Conservation (phyloP, 2,329 filamentous ascomycete genomes). For the Ampelomyces quisqualis region DNA sequence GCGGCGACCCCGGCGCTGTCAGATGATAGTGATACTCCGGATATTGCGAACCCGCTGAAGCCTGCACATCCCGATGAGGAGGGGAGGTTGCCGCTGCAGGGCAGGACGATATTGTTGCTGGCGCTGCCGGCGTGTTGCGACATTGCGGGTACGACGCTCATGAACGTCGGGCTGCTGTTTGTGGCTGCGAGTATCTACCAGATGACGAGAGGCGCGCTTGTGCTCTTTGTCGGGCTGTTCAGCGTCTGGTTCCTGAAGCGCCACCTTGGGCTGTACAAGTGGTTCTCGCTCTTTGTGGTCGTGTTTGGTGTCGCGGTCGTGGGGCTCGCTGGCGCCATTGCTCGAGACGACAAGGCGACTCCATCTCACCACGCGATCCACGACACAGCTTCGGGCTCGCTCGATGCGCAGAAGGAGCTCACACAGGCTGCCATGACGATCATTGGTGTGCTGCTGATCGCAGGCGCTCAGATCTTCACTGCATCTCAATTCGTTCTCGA, state of each 20-base stretch:
- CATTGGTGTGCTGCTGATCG: slow-evolving; percentile 85
- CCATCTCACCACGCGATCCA: slow-evolving; percentile 29
- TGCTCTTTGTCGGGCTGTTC: slow-evolving; percentile 93
- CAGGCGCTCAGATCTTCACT: slow-evolving; percentile 93
- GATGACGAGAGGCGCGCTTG: slow-evolving; percentile 93
- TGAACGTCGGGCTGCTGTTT: slow-evolving; percentile 93
- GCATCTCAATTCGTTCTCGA: slow-evolving; percentile 95
- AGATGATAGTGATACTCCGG: slow-evolving; percentile 48
- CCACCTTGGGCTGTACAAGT: slow-evolving; percentile 83
- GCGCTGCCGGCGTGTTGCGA: slow-evolving; percentile 89
- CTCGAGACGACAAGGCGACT: slow-evolving; percentile 62
- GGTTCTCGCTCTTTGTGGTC: slow-evolving; percentile 83
- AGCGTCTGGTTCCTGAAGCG: slow-evolving; percentile 87
- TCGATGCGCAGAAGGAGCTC: slow-evolving; percentile 37
- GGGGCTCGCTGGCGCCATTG: slow-evolving; percentile 82
- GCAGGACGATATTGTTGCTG: slow-evolving; percentile 71
- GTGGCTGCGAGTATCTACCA: slow-evolving; percentile 97
- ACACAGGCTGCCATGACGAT: slow-evolving; percentile 67
- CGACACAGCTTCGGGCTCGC: slow-evolving; percentile 31
- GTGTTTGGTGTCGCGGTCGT: slow-evolving; percentile 86
- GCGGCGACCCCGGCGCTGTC: slow-evolving; percentile 42
- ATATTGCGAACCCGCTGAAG: slow-evolving; percentile 55
- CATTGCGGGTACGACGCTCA: slow-evolving; percentile 90
- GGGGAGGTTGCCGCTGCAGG: slow-evolving; percentile 62
- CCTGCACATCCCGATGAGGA: slow-evolving; percentile 53